These are phyloP conservation scores for Pseudogymnoascus destructans DNA, from an alignment of 2,329 filamentous ascomycete species.

Conservation along the genomic window DNA sequence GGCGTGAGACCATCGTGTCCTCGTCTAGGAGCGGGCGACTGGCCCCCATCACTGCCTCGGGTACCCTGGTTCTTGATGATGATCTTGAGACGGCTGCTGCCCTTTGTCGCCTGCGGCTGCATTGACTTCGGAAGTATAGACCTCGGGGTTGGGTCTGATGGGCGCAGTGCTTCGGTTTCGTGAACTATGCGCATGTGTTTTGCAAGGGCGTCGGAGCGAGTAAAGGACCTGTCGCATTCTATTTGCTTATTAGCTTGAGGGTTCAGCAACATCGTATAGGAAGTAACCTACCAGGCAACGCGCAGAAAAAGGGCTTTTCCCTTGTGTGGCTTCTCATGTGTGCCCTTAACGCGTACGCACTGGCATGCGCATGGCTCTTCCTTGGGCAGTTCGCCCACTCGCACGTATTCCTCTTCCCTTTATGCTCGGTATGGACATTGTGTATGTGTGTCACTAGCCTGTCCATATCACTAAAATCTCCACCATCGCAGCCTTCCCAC, in stretches of 20 bases:
- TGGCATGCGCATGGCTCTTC: constrained; percentile 85
- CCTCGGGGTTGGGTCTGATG: constrained; percentile 61
- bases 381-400: constrained; percentile 85
- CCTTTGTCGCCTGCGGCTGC: constrained; percentile 32
- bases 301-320: constrained; percentile 97
- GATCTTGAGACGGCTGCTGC: constrained; percentile 45
- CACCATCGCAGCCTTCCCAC: constrained; percentile 62
- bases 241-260: constrained; percentile 7
- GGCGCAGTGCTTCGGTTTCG: constrained; percentile 86
- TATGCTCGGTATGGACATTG: constrained; percentile 82
- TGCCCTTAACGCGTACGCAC: constrained; percentile 87
- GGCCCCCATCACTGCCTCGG: constrained; percentile 42
- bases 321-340: constrained; percentile 97
- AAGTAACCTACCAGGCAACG: constrained; percentile 60
- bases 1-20: constrained; percentile 39
- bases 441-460: constrained; percentile 72
- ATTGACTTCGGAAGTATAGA: constrained; percentile 31
- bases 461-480: constrained; percentile 70
- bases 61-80: constrained; percentile 49
- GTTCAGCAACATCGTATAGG: neutral
- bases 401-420: constrained; percentile 95
- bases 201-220: constrained; percentile 83
- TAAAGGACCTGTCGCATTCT: constrained; percentile 98
- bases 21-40: neutral
- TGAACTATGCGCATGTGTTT: constrained; percentile 99